Base-by-base conservation (phyloP, 2,329 filamentous ascomycete species). In the Aspergillus sp. region DNA sequence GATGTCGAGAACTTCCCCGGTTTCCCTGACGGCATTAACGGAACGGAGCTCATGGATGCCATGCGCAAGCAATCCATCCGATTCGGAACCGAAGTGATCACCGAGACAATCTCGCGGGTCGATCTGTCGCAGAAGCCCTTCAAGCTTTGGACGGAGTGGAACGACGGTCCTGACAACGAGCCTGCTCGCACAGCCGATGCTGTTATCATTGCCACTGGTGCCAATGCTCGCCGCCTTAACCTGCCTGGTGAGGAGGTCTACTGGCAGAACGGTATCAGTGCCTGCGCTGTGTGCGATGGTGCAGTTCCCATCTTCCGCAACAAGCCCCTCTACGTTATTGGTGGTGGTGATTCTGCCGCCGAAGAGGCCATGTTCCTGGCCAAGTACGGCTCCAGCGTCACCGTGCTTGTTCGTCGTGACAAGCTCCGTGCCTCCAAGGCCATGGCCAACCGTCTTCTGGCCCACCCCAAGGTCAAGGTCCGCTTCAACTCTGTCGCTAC, bases 1-100 rank as follows among this genome's bases (percentile, higher is more conserved):
- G 96, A 99, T 66, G 87, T 99, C 59, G 95, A 99, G 82, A 99
- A 99, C 84, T 99, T 89, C 78, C 95, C 95, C 24, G 95, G 95
- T 48, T 99, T 98, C 80, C 89, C 90, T 70, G 85, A 90, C 68
- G 90, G 89, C 62, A 92, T 99, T 74, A 89, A 91, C 78, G 95
- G 95, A 65, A 78, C 84, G 56, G 89, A 91, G 71, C 81, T 99
- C 65, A 99, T 99, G 95, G 93, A 97, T 66, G 85, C 88, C 75
- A 98, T 99, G 93, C 89, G 89, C 76, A 85, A 84, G 60, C 95
- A 99, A 78, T 96, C 92, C 58, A 86, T 89, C 76, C 88, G 88
- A 60, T 98, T 96, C 78, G 96, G 95, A 71, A 97, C 96, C 62
- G 83, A 91, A 71, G 92, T 99, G 78, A 83, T 97, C 75, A 90